A percentile compares a stretch with the other conserved stretches of the same genome.
These are phyloP conservation scores for Albugo laibachii DNA, from an alignment of 352 stramenopile genomes.

Conservation along the genomic window DNA sequence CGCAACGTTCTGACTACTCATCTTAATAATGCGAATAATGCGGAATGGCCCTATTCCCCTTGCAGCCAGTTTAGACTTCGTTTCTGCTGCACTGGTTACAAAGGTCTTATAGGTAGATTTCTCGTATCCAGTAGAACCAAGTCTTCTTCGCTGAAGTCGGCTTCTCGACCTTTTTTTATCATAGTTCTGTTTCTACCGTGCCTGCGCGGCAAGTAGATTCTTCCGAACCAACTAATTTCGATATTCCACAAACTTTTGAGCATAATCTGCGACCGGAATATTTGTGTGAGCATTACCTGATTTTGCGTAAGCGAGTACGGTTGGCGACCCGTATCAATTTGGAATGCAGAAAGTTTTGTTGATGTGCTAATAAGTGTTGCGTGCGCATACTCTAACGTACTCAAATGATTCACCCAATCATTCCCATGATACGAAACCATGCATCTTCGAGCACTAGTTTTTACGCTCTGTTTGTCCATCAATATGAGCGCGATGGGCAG, in stretches of 20 bases:
- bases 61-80: constrained; percentile 5
- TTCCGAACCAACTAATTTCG: no score
- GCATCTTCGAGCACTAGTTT: constrained; percentile 6
- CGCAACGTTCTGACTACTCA: constrained; percentile 7
- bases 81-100: background rate
- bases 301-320: background rate
- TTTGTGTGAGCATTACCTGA: no score
- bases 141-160: constrained; percentile 1
- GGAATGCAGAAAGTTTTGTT: constrained; percentile 9
- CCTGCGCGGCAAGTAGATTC: no score
- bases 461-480: constrained; percentile 10
- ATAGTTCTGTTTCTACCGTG: no score
- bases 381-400: constrained; percentile 12
- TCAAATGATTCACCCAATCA: constrained; percentile 7
- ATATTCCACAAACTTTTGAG: no score
- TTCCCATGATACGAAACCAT: constrained; percentile 6
- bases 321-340: constrained; percentile 8
- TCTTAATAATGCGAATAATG: constrained; percentile 5
- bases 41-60: constrained; percentile 5
- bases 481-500: constrained; percentile 3
- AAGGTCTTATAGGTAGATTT: constrained; percentile 5
- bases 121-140: constrained; percentile 3
- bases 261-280: no score
- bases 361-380: constrained; percentile 4
- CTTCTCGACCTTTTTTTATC: no score